Percentiles rank a stretch among this genome's conserved stretches.
These are phyloP conservation scores for Microstegium vimineum DNA, from an alignment of 176 grass and related monocot species.

Conservation along the genomic window DNA sequence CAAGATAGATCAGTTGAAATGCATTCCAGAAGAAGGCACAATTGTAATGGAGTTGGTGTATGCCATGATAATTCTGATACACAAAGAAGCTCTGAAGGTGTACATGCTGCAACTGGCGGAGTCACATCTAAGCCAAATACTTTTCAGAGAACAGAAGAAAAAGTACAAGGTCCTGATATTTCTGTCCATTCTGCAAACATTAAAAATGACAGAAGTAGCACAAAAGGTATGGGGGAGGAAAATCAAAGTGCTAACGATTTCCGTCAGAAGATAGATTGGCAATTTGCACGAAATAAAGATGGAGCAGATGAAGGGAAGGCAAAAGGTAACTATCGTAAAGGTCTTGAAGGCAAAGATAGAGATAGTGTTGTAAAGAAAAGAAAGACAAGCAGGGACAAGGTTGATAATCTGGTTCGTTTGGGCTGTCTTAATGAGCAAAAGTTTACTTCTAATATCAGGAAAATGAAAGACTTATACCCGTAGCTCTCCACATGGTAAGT, in stretches of 20 bases:
- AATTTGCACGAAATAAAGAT: conserved; percentile 14
- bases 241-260: neutral
- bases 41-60: neutral
- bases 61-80: neutral
- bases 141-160: conserved; percentile 23
- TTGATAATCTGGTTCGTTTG: conserved; percentile 12
- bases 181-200: conserved; percentile 24
- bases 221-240: conserved; percentile 19
- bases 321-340: conserved; percentile 26
- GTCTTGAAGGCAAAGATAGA: conserved; percentile 24
- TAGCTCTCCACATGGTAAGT: conserved; percentile 37
- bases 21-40: neutral
- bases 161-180: neutral
- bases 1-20: conserved; percentile 12
- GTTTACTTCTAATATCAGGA: conserved; percentile 33
- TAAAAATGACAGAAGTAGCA: conserved; percentile 12
- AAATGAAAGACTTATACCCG: conserved; percentile 35
- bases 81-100: conserved; percentile 18
- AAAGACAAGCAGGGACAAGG: conserved; percentile 25
- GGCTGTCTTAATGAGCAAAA: conserved; percentile 9
- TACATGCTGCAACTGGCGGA: conserved; percentile 4
- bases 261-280: neutral
- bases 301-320: conserved; percentile 21
- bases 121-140: conserved; percentile 16
- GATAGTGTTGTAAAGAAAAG: conserved; percentile 27